Evolutionary conservation across 2,329 filamentous ascomycete species (phyloP).

Genomic region (Epichloe glyceriae): DNA sequence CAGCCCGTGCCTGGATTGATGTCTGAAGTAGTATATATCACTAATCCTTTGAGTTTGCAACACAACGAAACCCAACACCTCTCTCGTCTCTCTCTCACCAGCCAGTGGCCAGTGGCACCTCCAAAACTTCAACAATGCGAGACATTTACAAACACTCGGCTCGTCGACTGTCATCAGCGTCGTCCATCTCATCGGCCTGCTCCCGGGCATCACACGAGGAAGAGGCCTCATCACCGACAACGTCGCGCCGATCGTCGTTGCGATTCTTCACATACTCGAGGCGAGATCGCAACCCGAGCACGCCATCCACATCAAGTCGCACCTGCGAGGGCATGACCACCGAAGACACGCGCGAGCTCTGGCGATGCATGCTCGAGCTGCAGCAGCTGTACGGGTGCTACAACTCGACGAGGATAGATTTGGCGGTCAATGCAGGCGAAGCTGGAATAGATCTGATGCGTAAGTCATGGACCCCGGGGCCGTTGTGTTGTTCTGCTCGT

Average conservation of each 20-base stretch:
- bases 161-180: conserved; percentile 1
- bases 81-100: not conserved
- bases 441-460: conserved; percentile 29
- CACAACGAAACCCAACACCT: not conserved
- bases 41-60: not conserved
- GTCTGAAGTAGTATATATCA: not conserved
- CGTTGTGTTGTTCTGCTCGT: not conserved
- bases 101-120: no score
- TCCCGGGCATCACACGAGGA: conserved; percentile 1
- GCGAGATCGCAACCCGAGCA: conserved; percentile 6
- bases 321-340: conserved; percentile 20
- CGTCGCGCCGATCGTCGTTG: conserved; percentile 14
- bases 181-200: conserved; percentile 1
- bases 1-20: not conserved
- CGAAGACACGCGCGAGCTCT: conserved; percentile 29
- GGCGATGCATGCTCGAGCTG: conserved; percentile 35
- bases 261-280: conserved; percentile 3
- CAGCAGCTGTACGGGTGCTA: conserved; percentile 35
- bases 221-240: conserved; percentile 6
- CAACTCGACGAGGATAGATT: conserved; percentile 34
- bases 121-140: not conserved
- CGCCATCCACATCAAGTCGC: conserved; percentile 13
- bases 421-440: conserved; percentile 30
- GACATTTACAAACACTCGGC: not conserved
- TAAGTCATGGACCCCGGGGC: conserved; percentile 17